These are phyloP conservation scores for Candida sanyaensis DNA, from an alignment of 1,139 yeast genomes.

Conservation along the genomic window DNA sequence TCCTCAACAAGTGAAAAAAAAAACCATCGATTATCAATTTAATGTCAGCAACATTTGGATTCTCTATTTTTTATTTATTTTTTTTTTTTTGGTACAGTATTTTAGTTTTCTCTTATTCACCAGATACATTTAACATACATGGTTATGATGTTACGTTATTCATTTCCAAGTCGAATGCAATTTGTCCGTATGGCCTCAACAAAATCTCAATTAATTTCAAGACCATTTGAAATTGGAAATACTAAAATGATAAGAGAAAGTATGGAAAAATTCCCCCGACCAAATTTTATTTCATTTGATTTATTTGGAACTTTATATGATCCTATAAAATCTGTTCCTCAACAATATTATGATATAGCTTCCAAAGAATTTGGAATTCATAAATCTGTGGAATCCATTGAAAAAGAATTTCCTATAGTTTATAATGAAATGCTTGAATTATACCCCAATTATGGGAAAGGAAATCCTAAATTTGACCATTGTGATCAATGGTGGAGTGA, in stretches of 20 bases:
- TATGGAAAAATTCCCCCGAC: constrained; percentile 33
- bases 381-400: constrained; percentile 29
- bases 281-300: constrained; percentile 61
- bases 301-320: constrained; percentile 66
- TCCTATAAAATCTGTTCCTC: constrained; percentile 54
- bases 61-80: background rate
- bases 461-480: constrained; percentile 19
- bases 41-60: background rate
- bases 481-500: constrained; percentile 62
- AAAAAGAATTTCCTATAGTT: constrained; percentile 28
- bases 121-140: background rate
- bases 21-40: background rate
- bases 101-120: background rate
- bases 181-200: constrained; percentile 6
- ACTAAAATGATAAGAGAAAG: constrained; percentile 33
- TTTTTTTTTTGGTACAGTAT: background rate
- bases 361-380: constrained; percentile 41
- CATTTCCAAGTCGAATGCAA: background rate
- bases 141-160: background rate
- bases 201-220: constrained; percentile 21
- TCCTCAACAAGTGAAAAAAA: background rate
- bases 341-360: constrained; percentile 54
- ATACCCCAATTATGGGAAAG: constrained; percentile 66
- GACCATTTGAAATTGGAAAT: constrained; percentile 29
- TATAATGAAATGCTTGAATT: constrained; percentile 26